Evolutionary conservation across 2,329 filamentous ascomycete species (phyloP), one percentile per base, ranked within the genome.

Genomic region (Colletotrichum liriopes): DNA sequence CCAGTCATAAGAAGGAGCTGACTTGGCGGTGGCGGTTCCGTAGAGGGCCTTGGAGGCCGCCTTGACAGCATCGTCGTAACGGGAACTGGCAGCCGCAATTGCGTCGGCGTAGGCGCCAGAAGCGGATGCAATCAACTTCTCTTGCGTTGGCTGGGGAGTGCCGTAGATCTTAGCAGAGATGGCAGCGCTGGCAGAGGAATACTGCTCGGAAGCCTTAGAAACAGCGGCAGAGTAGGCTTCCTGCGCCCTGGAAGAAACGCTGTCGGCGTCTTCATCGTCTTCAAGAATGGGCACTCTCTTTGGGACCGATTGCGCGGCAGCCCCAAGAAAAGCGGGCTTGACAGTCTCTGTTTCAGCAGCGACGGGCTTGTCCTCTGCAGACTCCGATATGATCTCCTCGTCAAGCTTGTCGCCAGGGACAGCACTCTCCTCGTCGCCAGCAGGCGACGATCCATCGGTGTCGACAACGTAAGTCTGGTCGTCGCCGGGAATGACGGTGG

Each of bases 81-180:
- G 87, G 11, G 87, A 85, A 76, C 88, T 92, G 16, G 93, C 93
- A 6, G 87, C 87, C 1, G 86, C 86, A 20, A 93, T 78, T 1
- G 92, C 91, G 41, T 88, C 88, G 43, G 92, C 91, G 78, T 94
- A 95, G 1, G 89, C 92, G 7, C 86, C 87, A 11, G 92, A 91
- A 12, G 93, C 89, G 0, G 92, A 93, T 11, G 91, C 88, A 16
- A 93, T 84, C 79, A 94, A 88, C 73, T 93, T 86, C 75, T 93
- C 86, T 73, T 94, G 91, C 37, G 60, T 66, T 6, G 73, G 73
- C 77, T 93, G 89, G 1, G 92, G 89, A 1, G 91, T 91, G 41
- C 92, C 93, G 37, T 89, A 90, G 49, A 94, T 87, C 76, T 93
- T 89, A 5, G 86, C 88, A 1, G 92, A 94, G 2, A 93, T 85